A percentile compares a stretch with the other conserved stretches of the same genome.
Conservation (phyloP, 371 early-diverging fungal species). For the Mucor sp. region DNA sequence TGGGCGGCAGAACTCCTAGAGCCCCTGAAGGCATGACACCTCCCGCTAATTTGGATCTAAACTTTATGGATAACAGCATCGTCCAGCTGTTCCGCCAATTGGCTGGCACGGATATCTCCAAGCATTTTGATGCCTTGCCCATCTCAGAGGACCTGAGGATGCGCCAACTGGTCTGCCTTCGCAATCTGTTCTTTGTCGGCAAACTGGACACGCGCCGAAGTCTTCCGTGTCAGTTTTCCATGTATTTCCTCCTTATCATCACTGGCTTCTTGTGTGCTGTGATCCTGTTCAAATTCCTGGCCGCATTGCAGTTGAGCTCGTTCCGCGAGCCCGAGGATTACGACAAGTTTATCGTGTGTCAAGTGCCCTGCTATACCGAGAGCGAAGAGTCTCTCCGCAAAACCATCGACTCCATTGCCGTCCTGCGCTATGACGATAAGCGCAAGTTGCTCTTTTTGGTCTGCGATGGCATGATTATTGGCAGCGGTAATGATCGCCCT, state of each 20-base stretch:
- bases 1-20: conserved; percentile 46
- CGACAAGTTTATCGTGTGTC: conserved; percentile 88
- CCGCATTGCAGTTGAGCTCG: conserved; percentile 86
- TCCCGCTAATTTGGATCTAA: conserved; percentile 56
- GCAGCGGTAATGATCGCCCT: conserved; percentile 90
- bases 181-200: conserved; percentile 81
- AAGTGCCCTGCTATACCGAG: conserved; percentile 97
- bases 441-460: conserved; percentile 90
- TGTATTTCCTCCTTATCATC: conserved; percentile 77
- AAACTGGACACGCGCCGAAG: conserved; percentile 80
- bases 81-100: conserved; percentile 66
- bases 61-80: conserved; percentile 61
- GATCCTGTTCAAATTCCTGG: conserved; percentile 89
- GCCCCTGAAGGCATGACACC: conserved; percentile 38
- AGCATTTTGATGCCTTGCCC: conserved; percentile 58
- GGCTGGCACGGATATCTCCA: conserved; percentile 70
- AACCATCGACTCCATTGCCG: conserved; percentile 92
- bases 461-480: conserved; percentile 89
- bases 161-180: conserved; percentile 65
- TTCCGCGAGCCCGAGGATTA: conserved; percentile 86
- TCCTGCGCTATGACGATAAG: conserved; percentile 87
- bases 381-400: conserved; percentile 89
- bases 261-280: conserved; percentile 82
- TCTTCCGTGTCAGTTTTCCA: conserved; percentile 77
- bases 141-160: conserved; percentile 34